These are phyloP conservation scores for Nelumbo lutea DNA, from an alignment of 164 flowering plant species.

Conservation along the genomic window DNA sequence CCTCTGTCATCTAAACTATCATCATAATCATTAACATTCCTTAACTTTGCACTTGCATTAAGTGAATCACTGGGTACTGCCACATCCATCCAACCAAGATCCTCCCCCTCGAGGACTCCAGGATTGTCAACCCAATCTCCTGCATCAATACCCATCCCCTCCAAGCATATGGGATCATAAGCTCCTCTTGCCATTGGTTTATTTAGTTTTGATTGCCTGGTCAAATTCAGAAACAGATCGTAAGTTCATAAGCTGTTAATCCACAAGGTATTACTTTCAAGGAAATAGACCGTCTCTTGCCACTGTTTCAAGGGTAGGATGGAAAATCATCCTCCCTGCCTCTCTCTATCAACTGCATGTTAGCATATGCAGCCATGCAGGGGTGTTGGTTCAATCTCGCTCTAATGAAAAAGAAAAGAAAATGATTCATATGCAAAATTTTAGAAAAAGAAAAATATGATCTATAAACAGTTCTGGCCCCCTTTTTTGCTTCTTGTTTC, in stretches of 20 bases:
- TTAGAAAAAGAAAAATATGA: too few species aligned
- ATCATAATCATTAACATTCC: conserved; percentile 8
- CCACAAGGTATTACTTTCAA: background rate
- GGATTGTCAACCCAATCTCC: conserved; percentile 29
- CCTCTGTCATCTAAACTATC: conserved; percentile 8
- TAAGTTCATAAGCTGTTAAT: background rate
- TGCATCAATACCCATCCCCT: conserved; percentile 17
- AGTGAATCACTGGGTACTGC: conserved; percentile 12
- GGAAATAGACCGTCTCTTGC: background rate
- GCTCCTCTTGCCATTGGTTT: conserved; percentile 5
- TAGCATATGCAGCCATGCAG: too few species aligned
- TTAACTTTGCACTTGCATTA: conserved; percentile 6
- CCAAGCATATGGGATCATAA: conserved; percentile 28
- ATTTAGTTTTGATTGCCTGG: conserved; percentile 19
- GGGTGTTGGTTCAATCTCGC: too few species aligned
- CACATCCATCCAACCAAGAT: conserved; percentile 20
- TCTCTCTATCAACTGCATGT: background rate
- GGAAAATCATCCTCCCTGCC: background rate
- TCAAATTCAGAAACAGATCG: background rate
- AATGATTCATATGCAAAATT: too few species aligned
- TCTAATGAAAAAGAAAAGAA: too few species aligned
- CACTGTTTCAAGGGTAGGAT: background rate
- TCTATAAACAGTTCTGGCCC: too few species aligned
- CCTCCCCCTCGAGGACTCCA: conserved; percentile 15
- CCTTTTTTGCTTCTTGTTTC: too few species aligned